Conservation (phyloP, 768 basidiomycete species). For the Phanerodontia chrysosporium region DNA sequence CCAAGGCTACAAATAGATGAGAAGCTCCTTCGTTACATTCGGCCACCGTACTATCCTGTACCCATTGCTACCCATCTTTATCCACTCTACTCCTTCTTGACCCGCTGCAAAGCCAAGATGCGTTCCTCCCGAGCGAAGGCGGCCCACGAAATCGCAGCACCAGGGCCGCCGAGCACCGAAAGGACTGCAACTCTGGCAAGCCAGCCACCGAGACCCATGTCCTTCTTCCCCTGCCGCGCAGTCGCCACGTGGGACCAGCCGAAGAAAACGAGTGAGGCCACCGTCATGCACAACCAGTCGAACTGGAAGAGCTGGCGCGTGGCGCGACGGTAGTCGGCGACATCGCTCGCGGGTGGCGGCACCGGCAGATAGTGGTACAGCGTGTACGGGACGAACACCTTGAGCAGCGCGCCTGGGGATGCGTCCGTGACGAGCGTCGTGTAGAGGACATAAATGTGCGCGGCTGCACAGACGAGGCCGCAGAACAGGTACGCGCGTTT, state of each 20-base stretch:
- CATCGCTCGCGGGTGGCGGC: not conserved
- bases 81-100: not conserved
- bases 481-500: conserved; percentile 1
- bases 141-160: conserved; percentile 10
- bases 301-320: conserved; percentile 11
- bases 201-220: not conserved
- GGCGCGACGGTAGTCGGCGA: not conserved
- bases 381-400: conserved; percentile 7
- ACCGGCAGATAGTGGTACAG: not conserved
- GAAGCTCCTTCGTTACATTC: no score
- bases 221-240: not conserved
- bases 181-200: not conserved
- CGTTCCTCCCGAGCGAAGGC: conserved; percentile 3
- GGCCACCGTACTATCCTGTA: no score
- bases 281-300: conserved; percentile 11
- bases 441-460: not conserved
- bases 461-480: not conserved
- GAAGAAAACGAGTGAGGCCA: conserved; percentile 8
- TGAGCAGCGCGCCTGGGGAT: conserved; percentile 2
- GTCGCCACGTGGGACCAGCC: not conserved
- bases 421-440: not conserved
- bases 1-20: no score
- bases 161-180: conserved; percentile 5
- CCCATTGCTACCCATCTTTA: no score
- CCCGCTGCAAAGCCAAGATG: not conserved